Evolutionary conservation across 2,329 filamentous ascomycete species (phyloP).

Genomic region (Fusarium bactridioides): DNA sequence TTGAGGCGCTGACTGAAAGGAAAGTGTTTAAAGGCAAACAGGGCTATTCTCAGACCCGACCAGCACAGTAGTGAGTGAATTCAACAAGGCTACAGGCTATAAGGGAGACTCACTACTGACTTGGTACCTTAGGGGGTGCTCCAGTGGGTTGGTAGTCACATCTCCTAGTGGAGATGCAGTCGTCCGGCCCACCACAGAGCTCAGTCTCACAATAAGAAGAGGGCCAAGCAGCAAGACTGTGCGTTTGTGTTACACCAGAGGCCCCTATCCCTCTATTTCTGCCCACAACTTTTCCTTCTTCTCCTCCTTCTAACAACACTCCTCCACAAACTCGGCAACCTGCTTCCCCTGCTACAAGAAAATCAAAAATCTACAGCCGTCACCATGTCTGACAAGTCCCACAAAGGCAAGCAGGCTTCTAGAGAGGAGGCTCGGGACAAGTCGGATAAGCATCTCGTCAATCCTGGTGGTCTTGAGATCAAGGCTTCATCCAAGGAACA

Average conservation of each 20-base stretch:
- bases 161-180: neutral
- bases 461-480: neutral
- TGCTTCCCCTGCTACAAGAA: neutral
- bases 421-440: neutral
- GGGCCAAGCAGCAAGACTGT: neutral
- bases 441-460: neutral
- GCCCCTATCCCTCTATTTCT: neutral
- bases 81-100: too few species aligned
- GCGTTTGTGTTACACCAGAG: neutral
- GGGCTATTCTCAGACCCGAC: neutral
- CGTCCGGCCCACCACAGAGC: neutral
- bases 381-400: neutral
- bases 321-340: neutral
- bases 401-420: neutral
- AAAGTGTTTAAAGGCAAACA: neutral
- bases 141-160: neutral
- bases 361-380: neutral
- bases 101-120: too few species aligned
- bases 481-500: neutral
- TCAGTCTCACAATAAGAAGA: neutral
- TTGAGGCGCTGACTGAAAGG: neutral
- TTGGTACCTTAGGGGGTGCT: too few species aligned
- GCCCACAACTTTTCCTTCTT: neutral
- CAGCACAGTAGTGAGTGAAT: fast-evolving
- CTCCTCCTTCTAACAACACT: neutral